Conservation (phyloP, 202 grass and related monocot genomes). For the Cymbopogon flexuosus region DNA sequence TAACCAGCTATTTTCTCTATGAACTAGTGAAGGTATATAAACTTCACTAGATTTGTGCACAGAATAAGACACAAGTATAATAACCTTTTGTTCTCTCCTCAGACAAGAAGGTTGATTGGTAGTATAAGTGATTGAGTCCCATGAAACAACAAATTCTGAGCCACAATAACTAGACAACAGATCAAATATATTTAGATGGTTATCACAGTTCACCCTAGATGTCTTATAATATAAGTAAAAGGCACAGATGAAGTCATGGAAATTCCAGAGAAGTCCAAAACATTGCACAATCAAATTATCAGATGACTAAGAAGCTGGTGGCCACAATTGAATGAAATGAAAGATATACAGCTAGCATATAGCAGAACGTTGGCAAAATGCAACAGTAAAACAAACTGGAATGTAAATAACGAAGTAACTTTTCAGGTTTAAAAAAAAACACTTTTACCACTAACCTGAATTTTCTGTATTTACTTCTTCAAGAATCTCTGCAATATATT, state of each 20-base stretch:
- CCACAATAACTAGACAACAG: neutral
- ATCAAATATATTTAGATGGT: neutral
- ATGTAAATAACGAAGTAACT: neutral
- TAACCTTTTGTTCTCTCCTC: neutral
- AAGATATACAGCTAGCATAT: slow-evolving; percentile 12
- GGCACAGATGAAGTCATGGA: neutral
- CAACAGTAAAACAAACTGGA: neutral
- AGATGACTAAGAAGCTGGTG: neutral
- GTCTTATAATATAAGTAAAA: neutral
- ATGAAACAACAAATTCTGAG: neutral
- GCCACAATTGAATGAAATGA: slow-evolving; percentile 9
- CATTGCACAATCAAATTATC: neutral
- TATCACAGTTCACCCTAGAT: neutral
- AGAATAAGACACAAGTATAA: neutral
- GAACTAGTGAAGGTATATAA: neutral
- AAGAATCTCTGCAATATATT: slow-evolving; percentile 53
- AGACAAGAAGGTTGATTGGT: neutral
- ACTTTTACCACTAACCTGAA: slow-evolving; percentile 30
- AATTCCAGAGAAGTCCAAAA: slow-evolving; percentile 4
- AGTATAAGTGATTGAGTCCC: neutral
- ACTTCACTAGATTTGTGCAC: neutral
- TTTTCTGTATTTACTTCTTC: slow-evolving; percentile 42
- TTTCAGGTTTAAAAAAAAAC: neutral
- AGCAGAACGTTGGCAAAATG: neutral
- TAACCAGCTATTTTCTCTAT: neutral